Base-by-base conservation (phyloP, 1,284 basidiomycete genomes). In the Sporisorium scitamineum region DNA sequence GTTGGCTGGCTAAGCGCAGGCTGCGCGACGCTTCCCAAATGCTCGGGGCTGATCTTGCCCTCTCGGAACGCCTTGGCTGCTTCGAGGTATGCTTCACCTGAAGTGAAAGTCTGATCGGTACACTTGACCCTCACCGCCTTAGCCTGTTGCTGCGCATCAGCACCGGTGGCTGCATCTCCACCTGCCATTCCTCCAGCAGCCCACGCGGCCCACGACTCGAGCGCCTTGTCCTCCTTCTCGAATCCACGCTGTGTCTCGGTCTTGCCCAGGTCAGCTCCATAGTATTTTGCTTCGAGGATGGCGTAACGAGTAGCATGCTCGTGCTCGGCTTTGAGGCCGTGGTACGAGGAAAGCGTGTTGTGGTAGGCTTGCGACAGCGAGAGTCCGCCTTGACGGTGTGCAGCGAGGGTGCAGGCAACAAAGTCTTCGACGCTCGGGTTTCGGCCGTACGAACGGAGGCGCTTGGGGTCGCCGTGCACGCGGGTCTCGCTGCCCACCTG, bases 341-440 rank as follows among this genome's bases (percentile, higher is more conserved):
- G 76, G 53, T 74, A 81, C 0, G 78, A 65, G 3, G 79, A 78
- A 26, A 85, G 70, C 20, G 81, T 82, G 64, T 81, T 81, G 63
- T 82, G 81, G 86, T 99, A 99, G 5, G 96, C 95, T 42, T 91
- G 87, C 0, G 92, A 90, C 44, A 97, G 88, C 0, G 93, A 89
- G 27, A 91, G 69, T 1, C 86, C 79, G 79, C 93, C 91, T 61
- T 90, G 76, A 68, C 90, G 86, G 85, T 94, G 90, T 14, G 98
- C 89, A 81, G 92, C 93, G 52, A 93, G 86, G 14, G 92, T 89
- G 86, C 93, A 97, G 61, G 89, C 90, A 64, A 98, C 89, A 41
- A 91, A 91, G 86, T 97, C 94, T 88, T 97, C 95, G 31, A 94
- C 89, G 20, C 89, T 89, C 18, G 95, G 94, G 85, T 94, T 95